Base-by-base conservation (phyloP, 1,284 basidiomycete genomes). In the Leccinum subatratum region DNA sequence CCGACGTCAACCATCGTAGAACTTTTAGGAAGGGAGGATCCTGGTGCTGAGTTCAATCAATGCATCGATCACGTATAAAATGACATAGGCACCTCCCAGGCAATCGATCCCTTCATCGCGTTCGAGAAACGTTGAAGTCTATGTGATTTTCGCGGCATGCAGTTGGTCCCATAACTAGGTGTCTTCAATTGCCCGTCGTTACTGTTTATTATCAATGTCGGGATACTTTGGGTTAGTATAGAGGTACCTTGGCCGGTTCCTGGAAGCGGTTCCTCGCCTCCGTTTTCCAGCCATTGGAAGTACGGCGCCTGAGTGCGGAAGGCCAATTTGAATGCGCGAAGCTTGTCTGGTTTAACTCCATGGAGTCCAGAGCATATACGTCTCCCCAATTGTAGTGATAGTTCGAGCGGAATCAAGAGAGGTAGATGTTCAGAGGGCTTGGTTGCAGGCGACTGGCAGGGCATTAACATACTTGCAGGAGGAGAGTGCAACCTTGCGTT, bases 1-100 rank as follows among this genome's bases (percentile, higher is more conserved):
- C 90, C 90, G 2, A 92, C 89, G 69, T 92, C 90, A 3, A 92
- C 86, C 32, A 92, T 78, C 8, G 84, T 76, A 54, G 86, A 84
- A 3, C 83, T 83, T n/a, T 72, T 77, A 3, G 82, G 81, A 20
- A 92, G 79, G 6, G 81, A 79, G 70, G 89, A 90, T 6, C 82
- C 89, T 90, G 68, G 54, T 61, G 56, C 39, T 62, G 28, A 65
- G 63, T 54, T 69, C 65, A 73, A 62, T 48, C 66, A 61, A 64
- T 20, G 18, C 61, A 45, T 20, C 6, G 48, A 60, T 32, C 9
- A 8, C n/a, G 18, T 42, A 51, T 9, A 45, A 63, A 28, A 28
- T 3, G 61, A 64, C 81, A 30, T 63, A 32, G 82, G 85, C 8
- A 79, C 81, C 77, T 90, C 88, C 88, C 87, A 89, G 3, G 82